A percentile compares a stretch with the other conserved stretches of the same genome.
phyloP scores from a whole-genome alignment of 1,284 basidiomycete genomes.

The Pisolithus thermaeus region DNA sequence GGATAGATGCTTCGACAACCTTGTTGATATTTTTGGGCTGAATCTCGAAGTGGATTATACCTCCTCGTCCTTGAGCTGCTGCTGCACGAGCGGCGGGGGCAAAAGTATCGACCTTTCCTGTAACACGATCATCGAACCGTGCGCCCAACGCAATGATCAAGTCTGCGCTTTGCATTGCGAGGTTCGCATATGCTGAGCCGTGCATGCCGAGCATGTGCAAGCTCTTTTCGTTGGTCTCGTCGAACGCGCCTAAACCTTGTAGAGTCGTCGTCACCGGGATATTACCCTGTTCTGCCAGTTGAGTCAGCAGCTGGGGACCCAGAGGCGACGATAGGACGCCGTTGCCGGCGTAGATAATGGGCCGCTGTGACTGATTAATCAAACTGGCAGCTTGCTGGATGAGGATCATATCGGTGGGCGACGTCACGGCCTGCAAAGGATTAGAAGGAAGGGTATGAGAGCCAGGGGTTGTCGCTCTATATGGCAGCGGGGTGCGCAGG shows the following conservation, averaged over 20 bases:
- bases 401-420: conserved; percentile 58
- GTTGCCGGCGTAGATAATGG: conserved; percentile 92
- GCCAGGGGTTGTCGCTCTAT: conserved; percentile 85
- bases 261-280: conserved; percentile 97
- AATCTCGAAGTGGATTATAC: conserved; percentile 99
- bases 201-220: conserved; percentile 99
- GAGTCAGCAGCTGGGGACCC: conserved; percentile 79
- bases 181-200: conserved; percentile 94
- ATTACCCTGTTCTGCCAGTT: conserved; percentile 81
- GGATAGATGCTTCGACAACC: conserved; percentile 92
- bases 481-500: conserved; percentile 81
- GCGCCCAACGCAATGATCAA: conserved; percentile 96
- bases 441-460: conserved; percentile 73
- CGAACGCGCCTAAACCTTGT: conserved; percentile 93
- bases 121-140: conserved; percentile 97
- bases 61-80: conserved; percentile 81
- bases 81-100: conserved; percentile 89
- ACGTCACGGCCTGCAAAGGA: conserved; percentile 53
- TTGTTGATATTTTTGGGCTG: conserved; percentile 99
- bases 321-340: conserved; percentile 82
- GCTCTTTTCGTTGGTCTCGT: conserved; percentile 83
- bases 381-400: conserved; percentile 83
- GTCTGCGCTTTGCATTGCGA: conserved; percentile 96
- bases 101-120: conserved; percentile 86
- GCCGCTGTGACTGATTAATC: conserved; percentile 89